These are phyloP conservation scores for Saccharomyces hybrid DNA, from an alignment of 1,139 yeast genomes.

Conservation along the genomic window DNA sequence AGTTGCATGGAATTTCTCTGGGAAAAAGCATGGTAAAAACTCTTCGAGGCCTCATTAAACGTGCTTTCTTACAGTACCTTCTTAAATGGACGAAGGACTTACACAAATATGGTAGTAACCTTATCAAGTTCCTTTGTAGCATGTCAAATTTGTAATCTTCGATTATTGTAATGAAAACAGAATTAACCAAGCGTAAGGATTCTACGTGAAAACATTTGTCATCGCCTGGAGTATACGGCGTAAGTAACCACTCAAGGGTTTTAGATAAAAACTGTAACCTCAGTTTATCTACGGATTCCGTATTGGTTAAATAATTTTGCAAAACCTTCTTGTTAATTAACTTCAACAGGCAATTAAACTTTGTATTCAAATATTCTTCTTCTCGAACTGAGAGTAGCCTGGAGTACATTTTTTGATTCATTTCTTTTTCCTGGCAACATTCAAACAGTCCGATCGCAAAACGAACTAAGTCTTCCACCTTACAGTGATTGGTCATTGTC, in stretches of 20 bases:
- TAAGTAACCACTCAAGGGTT: slow-evolving; percentile 52
- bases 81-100: slow-evolving; percentile 46
- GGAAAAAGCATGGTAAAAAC: slow-evolving; percentile 66
- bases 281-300: slow-evolving; percentile 8
- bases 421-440: slow-evolving; percentile 3
- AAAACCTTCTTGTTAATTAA: slow-evolving; percentile 13
- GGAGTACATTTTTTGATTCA: neutral
- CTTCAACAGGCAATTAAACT: slow-evolving; percentile 18
- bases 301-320: slow-evolving; percentile 9
- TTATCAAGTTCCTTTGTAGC: slow-evolving; percentile 41
- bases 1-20: slow-evolving; percentile 53
- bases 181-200: slow-evolving; percentile 46
- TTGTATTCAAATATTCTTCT: slow-evolving; percentile 16
- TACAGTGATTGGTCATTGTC: slow-evolving; percentile 36
- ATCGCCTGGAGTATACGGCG: slow-evolving; percentile 44
- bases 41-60: slow-evolving; percentile 51
- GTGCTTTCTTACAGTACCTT: slow-evolving; percentile 45
- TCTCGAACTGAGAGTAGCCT: slow-evolving; percentile 11
- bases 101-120: slow-evolving; percentile 47
- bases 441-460: slow-evolving; percentile 21
- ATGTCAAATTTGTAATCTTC: slow-evolving; percentile 20
- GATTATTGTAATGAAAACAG: slow-evolving; percentile 38
- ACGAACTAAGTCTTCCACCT: slow-evolving; percentile 36
- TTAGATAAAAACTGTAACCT: slow-evolving; percentile 17
- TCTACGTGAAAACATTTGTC: slow-evolving; percentile 38